Evolutionary conservation across 371 early-diverging fungal genomes (phyloP).

Genomic region (Smittium culicis): DNA sequence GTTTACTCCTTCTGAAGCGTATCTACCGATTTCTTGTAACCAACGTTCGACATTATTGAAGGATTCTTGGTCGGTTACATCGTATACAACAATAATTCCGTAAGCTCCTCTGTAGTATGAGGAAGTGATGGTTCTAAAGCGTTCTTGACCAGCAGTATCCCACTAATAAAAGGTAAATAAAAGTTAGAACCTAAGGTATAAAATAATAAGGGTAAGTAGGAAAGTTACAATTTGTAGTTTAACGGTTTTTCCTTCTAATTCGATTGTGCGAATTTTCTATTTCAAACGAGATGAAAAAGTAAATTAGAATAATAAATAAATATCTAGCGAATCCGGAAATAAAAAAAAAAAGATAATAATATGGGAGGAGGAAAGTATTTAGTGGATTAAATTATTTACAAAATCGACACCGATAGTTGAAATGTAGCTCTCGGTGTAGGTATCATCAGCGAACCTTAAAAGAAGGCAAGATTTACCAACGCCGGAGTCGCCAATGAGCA

Average conservation of each 20-base stretch:
- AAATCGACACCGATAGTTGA: slow-evolving; percentile 99
- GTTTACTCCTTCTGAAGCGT: slow-evolving; percentile 86
- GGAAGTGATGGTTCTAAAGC: slow-evolving; percentile 97
- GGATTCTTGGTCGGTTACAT: slow-evolving; percentile 90
- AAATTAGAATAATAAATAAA: slow-evolving; percentile 55
- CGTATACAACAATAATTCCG: slow-evolving; percentile 98
- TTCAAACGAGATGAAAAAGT: no score
- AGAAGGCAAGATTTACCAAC: slow-evolving; percentile 98
- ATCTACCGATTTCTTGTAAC: slow-evolving; percentile 96
- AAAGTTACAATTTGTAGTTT: slow-evolving; percentile 92
- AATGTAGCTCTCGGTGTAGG: slow-evolving; percentile 95
- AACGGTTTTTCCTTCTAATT: slow-evolving; percentile 92
- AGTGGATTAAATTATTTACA: no score
- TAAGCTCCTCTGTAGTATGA: slow-evolving; percentile 98
- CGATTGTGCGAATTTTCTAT: slow-evolving; percentile 98
- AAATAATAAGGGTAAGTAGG: background rate
- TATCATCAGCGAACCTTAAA: slow-evolving; percentile 94
- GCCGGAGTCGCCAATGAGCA: slow-evolving; percentile 97
- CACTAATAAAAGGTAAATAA: slow-evolving; percentile 46
- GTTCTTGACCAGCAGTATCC: slow-evolving; percentile 99
- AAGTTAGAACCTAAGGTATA: background rate
- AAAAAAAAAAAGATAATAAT: slow-evolving; percentile 95
- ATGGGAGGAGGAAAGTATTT: slow-evolving; percentile 96
- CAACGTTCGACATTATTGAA: slow-evolving; percentile 87
- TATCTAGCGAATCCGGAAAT: background rate